phyloP scores from a whole-genome alignment of 169 alveolate species.

The Plasmodium ovale region DNA sequence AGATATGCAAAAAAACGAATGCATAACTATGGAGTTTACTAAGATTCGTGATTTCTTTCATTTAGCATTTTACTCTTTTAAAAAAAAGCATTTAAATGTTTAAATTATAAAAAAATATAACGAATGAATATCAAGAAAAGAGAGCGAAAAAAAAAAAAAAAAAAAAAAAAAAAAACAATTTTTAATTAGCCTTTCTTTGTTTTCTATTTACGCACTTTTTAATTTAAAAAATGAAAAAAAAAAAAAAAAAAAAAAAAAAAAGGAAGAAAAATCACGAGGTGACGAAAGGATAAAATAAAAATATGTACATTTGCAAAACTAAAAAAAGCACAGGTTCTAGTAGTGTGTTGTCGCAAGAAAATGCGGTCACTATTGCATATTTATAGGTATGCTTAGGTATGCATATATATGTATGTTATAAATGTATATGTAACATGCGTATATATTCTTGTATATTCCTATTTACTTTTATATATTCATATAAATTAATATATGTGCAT shows the following conservation, averaged over 20 bases:
- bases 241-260: background rate
- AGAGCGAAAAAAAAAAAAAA: no score
- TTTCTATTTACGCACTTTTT: background rate
- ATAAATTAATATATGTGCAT: background rate
- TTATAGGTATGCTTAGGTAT: background rate
- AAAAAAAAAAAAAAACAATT: no score
- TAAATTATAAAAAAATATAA: no score
- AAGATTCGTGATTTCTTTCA: no score
- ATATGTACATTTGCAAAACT: background rate
- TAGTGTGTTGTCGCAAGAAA: slow-evolving; percentile 23
- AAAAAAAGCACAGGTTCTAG: slow-evolving; percentile 14
- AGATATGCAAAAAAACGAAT: no score
- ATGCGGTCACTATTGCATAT: slow-evolving; percentile 3
- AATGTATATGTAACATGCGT: no score
- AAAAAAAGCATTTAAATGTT: no score
- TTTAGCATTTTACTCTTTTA: no score
- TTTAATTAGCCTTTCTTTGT: no score
- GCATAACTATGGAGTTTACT: no score
- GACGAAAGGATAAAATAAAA: slow-evolving; percentile 3
- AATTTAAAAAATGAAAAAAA: background rate
- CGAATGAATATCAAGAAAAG: no score
- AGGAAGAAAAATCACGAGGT: background rate
- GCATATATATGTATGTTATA: background rate
- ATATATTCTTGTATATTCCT: no score
- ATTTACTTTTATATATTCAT: background rate